Percentiles rank a stretch among this genome's conserved stretches.
Conservation (phyloP, 352 stramenopile species). For the Pythium biforme region DNA sequence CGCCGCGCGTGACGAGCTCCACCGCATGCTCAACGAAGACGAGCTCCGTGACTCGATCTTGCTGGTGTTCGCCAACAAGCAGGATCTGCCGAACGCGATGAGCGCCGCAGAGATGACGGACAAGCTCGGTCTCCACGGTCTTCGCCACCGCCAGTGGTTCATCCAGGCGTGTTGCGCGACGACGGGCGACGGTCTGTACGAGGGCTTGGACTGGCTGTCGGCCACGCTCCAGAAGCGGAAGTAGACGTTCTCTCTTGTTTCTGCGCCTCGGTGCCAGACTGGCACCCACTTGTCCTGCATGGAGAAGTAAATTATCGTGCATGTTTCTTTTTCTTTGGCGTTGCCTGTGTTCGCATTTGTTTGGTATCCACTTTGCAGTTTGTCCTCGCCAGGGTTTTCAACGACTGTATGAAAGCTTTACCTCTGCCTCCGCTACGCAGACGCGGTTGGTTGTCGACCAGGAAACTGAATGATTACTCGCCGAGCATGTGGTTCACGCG, state of each 20-base stretch:
- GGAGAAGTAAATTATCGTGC: constrained; percentile 29
- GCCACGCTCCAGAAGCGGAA: constrained; percentile 83
- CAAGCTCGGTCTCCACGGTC: constrained; percentile 96
- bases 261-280: background rate
- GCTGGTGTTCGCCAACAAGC: constrained; percentile 99
- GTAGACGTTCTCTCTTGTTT: constrained; percentile 32
- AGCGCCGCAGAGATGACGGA: constrained; percentile 98
- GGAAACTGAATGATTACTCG: constrained; percentile 25
- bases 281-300: constrained; percentile 11
- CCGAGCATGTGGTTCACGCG: constrained; percentile 93
- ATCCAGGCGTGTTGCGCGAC: constrained; percentile 99
- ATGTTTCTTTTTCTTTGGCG: constrained; percentile 3
- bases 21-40: constrained; percentile 98
- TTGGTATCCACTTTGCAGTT: background rate
- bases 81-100: constrained; percentile 99
- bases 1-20: constrained; percentile 95
- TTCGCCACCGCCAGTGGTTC: constrained; percentile 98
- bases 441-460: background rate
- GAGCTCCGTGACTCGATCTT: constrained; percentile 96
- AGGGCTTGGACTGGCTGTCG: constrained; percentile 98
- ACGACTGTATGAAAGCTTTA: background rate
- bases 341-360: background rate
- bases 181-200: constrained; percentile 98
- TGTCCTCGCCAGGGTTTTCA: background rate
- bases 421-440: background rate